Percentiles rank a stretch among this genome's conserved stretches.
Conservation (phyloP, 2,329 filamentous ascomycete genomes). For the Spiromastix sp. region DNA sequence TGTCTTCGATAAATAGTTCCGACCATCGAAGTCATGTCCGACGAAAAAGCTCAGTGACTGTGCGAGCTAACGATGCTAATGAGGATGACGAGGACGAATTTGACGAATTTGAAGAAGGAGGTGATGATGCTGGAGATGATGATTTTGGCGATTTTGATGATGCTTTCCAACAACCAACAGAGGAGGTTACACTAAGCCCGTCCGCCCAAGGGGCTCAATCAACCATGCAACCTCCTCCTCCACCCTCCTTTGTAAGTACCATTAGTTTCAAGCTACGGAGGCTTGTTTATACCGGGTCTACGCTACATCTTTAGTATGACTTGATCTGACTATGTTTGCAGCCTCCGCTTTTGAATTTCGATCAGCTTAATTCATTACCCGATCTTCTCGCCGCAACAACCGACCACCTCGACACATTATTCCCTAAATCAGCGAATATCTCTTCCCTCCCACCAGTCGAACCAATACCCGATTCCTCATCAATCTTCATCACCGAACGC, state of each 20-base stretch:
- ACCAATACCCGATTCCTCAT: slow-evolving; percentile 31
- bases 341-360: slow-evolving; percentile 41
- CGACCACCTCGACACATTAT: slow-evolving; percentile 33
- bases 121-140: slow-evolving; percentile 39
- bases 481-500: slow-evolving; percentile 73
- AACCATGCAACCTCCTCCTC: slow-evolving; percentile 21
- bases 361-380: slow-evolving; percentile 38
- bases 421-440: slow-evolving; percentile 30
- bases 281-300: no score
- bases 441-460: slow-evolving; percentile 26
- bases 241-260: slow-evolving; percentile 36
- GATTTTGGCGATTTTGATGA: slow-evolving; percentile 58
- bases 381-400: slow-evolving; percentile 31
- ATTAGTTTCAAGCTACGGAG: no score
- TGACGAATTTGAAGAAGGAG: slow-evolving; percentile 43
- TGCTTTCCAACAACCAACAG: slow-evolving; percentile 47
- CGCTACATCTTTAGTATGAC: no score
- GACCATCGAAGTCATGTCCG: slow-evolving; percentile 29
- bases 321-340: slow-evolving; percentile 13
- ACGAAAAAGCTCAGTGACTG: slow-evolving; percentile 22
- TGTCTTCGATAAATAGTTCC: slow-evolving; percentile 41
- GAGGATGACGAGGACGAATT: slow-evolving; percentile 39
- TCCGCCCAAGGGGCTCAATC: slow-evolving; percentile 10
- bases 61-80: slow-evolving; percentile 38
- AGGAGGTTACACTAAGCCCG: slow-evolving; percentile 18